These are phyloP conservation scores for Epichloe gansuensis DNA, from an alignment of 2,329 filamentous ascomycete genomes.

Conservation along the genomic window DNA sequence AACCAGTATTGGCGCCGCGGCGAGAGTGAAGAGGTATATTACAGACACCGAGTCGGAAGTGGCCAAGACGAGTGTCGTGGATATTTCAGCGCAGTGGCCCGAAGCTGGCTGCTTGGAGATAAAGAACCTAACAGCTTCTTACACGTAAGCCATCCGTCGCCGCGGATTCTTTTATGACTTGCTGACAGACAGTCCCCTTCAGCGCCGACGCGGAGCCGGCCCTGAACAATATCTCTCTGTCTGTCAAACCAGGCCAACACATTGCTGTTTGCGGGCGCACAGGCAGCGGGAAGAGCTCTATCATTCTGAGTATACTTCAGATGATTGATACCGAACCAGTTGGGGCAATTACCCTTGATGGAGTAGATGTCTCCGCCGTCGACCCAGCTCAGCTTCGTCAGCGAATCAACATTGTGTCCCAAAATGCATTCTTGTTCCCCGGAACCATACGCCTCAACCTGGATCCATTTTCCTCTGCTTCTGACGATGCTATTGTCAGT, in stretches of 20 bases:
- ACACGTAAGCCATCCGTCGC: too few relatives aligned
- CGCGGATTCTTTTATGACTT: too few relatives aligned
- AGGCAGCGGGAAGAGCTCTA: slow-evolving; percentile 25
- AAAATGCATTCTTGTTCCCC: slow-evolving; percentile 35
- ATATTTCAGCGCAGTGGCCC: background rate
- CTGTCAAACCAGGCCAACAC: background rate
- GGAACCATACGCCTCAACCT: slow-evolving; percentile 25
- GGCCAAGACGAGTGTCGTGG: background rate
- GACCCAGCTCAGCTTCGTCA: too few relatives aligned
- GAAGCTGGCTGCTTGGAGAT: background rate
- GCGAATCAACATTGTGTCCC: slow-evolving; percentile 31
- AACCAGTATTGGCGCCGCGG: background rate
- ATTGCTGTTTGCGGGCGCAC: slow-evolving; percentile 14
- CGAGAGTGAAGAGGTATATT: background rate
- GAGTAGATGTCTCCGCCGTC: too few relatives aligned
- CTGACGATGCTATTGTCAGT: slow-evolving; percentile 4
- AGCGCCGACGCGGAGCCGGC: background rate
- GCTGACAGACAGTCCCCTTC: background rate
- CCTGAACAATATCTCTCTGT: too few relatives aligned
- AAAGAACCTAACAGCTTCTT: background rate
- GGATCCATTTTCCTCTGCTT: slow-evolving; percentile 18
- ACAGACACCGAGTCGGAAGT: background rate
- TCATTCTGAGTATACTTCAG: slow-evolving; percentile 14
- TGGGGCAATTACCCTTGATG: too few relatives aligned
- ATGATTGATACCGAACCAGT: too few relatives aligned